Evolutionary conservation across 169 alveolate species (phyloP).

Genomic region (Eimeria acervulina): DNA sequence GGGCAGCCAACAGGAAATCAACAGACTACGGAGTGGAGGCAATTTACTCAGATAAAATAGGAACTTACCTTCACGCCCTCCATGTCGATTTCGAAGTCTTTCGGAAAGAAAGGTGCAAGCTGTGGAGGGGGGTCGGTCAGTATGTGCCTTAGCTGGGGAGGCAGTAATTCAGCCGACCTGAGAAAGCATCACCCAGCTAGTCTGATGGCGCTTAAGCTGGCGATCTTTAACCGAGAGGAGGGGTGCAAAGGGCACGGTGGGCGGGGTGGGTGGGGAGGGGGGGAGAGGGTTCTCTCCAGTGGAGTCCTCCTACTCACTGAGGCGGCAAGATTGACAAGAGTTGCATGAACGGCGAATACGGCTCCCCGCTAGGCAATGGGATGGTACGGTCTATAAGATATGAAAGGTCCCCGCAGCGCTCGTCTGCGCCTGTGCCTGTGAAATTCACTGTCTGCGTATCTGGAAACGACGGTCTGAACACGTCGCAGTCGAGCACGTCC

Average conservation of each 20-base stretch:
- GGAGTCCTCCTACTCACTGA: conserved; percentile 83
- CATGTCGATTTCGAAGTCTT: conserved; percentile 87
- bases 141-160: conserved; percentile 29
- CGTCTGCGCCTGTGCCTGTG: not conserved
- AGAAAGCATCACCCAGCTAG: not conserved
- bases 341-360: conserved; percentile 98
- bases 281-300: not conserved
- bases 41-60: not conserved
- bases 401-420: not conserved
- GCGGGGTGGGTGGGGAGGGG: not conserved
- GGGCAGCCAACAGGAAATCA: not conserved
- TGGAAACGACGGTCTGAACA: conserved; percentile 52
- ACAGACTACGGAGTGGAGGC: not conserved
- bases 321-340: conserved; percentile 98
- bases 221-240: not conserved
- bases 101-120: conserved; percentile 77
- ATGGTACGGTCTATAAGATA: conserved; percentile 48
- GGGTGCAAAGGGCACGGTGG: not conserved
- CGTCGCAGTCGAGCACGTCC: conserved; percentile 92
- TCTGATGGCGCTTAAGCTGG: not conserved
- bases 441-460: not conserved
- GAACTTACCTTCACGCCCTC: conserved; percentile 86
- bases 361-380: conserved; percentile 89
- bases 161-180: conserved; percentile 78
- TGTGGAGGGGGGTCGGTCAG: conserved; percentile 74